These are phyloP conservation scores for Scheffersomyces lignosus DNA, from an alignment of 805 yeast genomes.

Conservation along the genomic window DNA sequence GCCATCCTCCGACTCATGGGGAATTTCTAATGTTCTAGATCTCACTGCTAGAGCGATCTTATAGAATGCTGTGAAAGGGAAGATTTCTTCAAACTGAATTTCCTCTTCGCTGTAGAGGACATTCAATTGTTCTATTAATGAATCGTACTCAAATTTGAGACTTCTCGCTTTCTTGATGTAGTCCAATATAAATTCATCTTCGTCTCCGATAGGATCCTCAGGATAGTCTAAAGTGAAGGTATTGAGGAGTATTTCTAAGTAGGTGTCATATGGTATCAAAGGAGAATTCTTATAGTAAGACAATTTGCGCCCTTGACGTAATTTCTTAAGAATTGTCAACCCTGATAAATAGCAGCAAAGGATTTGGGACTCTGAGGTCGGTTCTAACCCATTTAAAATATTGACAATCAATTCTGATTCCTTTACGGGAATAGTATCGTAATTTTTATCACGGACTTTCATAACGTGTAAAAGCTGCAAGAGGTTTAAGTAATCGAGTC, in stretches of 20 bases:
- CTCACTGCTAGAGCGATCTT: constrained; percentile 48
- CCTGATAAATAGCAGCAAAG: constrained; percentile 24
- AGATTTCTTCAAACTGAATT: constrained; percentile 14
- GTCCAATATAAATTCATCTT: constrained; percentile 10
- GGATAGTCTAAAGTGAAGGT: constrained; percentile 24
- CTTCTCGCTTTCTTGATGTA: constrained; percentile 14
- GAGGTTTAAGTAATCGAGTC: constrained; percentile 21
- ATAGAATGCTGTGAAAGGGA: constrained; percentile 20
- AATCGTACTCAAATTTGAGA: constrained; percentile 15
- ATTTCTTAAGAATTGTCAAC: constrained; percentile 10
- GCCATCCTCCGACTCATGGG: constrained; percentile 31
- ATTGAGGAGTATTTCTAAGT: constrained; percentile 30
- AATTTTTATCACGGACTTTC: constrained; percentile 12
- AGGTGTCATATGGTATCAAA: constrained; percentile 22
- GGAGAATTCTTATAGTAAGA: constrained; percentile 13
- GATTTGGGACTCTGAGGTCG: constrained; percentile 29
- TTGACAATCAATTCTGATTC: constrained; percentile 22
- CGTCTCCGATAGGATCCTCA: constrained; percentile 5
- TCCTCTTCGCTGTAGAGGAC: constrained; percentile 8
- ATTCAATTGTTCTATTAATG: constrained; percentile 15
- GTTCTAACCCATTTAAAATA: constrained; percentile 21
- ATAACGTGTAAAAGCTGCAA: constrained; percentile 17
- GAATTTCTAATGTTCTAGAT: constrained; percentile 67
- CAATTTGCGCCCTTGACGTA: neutral
- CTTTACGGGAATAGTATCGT: neutral